Conservation (phyloP, 805 yeast genomes). For the Starmera quercuum region DNA sequence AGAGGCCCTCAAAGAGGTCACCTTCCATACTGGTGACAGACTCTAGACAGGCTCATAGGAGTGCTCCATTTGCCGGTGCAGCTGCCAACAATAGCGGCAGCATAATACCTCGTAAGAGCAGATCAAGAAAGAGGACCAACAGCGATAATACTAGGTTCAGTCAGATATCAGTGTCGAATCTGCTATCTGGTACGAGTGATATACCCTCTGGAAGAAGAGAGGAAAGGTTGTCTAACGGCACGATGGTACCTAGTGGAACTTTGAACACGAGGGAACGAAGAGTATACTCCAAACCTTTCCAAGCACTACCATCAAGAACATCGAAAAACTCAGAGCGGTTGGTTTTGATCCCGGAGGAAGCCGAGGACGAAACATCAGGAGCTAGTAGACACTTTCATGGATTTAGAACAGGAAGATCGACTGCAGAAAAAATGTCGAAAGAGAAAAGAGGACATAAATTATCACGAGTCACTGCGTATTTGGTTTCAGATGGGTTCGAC, state of each 20-base stretch:
- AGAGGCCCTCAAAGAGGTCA: conserved; percentile 69
- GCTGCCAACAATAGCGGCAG: conserved; percentile 23
- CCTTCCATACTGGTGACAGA: conserved; percentile 94
- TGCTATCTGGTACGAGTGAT: conserved; percentile 72
- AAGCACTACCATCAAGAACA: conserved; percentile 61
- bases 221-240: conserved; percentile 32
- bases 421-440: conserved; percentile 50
- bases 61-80: conserved; percentile 75
- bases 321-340: conserved; percentile 81
- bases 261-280: conserved; percentile 9
- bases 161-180: conserved; percentile 73
- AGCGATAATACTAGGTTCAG: conserved; percentile 43
- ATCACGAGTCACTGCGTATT: conserved; percentile 86
- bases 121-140: conserved; percentile 8
- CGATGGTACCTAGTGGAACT: conserved; percentile 10
- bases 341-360: conserved; percentile 69
- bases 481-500: conserved; percentile 78
- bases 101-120: conserved; percentile 2
- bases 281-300: conserved; percentile 39
- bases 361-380: conserved; percentile 4
- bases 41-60: conserved; percentile 51
- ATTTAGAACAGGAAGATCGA: conserved; percentile 11
- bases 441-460: conserved; percentile 42
- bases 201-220: conserved; percentile 67
- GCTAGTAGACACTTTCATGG: not conserved